Base-by-base conservation (phyloP, 1,284 basidiomycete species). In the Cutaneotrichosporon sp. region DNA sequence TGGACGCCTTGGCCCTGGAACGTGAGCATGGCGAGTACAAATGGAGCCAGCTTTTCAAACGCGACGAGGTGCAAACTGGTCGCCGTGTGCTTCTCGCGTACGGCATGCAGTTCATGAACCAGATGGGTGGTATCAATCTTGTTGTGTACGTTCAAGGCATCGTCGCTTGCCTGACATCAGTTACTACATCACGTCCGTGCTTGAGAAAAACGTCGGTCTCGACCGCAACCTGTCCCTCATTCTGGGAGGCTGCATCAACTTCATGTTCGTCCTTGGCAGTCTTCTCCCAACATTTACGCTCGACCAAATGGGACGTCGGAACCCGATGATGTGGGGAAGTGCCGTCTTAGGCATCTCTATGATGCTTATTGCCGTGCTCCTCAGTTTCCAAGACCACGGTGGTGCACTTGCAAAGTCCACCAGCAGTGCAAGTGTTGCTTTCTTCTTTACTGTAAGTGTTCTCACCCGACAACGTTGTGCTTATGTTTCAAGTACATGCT, bases 311-410 rank as follows among this genome's bases (percentile, higher is more conserved):
- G 54, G 54, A 8, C 54, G 54, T 17, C 54, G 54, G 21, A 37
- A 40, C 15, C 54, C 54, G 4, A 51, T 55, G 48, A 55, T 55
- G 37, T 50, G 48, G 48, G 54, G 54, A 0, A 26, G 26, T 9
- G 30, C 39, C 17, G 44, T 21, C 39, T 39, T 43, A 14, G 48
- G 38, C 34, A 21, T 55, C 26, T 51, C 48, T 5, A 55, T 55
- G 54, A 55, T 55, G 54, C 44, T 55, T 26, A 55, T 57, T 12
- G 46, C 56, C 34, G 37, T 54, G 35, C 49, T 51, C 7, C 46
- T 51, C 45, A 51, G 45, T 40, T 51, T 55, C 54, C 49, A 55
- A 38, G 61, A 62, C 44, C 59, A 61, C 36, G 63, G 80, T 78
- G 13, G 75, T 73, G 45, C 35, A 8, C 20, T 46, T 7, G 45